Evolutionary conservation across 2,329 filamentous ascomycete genomes (phyloP).

Genomic region (Calonectria crousiana): DNA sequence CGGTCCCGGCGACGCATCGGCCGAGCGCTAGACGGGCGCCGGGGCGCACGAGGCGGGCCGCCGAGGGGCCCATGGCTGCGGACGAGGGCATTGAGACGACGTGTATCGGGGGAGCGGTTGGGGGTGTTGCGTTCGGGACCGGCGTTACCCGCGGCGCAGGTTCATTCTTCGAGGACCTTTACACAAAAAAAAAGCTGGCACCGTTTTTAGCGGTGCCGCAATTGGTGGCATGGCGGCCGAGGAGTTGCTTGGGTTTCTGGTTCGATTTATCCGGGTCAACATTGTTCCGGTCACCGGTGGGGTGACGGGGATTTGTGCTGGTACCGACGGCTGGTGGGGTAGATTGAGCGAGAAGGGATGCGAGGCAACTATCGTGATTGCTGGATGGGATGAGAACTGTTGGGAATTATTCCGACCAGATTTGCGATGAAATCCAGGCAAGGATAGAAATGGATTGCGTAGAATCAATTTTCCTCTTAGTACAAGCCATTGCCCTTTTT

Average conservation of each 20-base stretch:
- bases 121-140: conserved; percentile 15
- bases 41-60: conserved; percentile 36
- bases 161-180: conserved; percentile 38
- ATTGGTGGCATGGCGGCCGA: conserved; percentile 17
- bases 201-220: neutral
- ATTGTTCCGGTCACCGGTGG: conserved; percentile 24
- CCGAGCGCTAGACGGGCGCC: conserved; percentile 31
- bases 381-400: neutral
- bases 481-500: neutral
- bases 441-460: neutral
- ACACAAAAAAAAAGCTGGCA: conserved; percentile 20
- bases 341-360: neutral
- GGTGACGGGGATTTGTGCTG: no score
- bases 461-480: neutral
- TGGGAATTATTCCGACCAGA: neutral
- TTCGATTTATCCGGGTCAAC: conserved; percentile 40
- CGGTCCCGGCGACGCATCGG: conserved; percentile 34
- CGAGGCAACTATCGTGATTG: neutral
- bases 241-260: conserved; percentile 42
- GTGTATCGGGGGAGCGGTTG: neutral
- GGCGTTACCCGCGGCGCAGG: conserved; percentile 41
- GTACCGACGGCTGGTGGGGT: no score
- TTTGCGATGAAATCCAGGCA: neutral
- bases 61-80: conserved; percentile 31
- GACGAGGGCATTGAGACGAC: conserved; percentile 33